A percentile compares a stretch with the other conserved stretches of the same genome.
Conservation (phyloP, 163 green algal species). For the Prototheca wickerhamii region DNA sequence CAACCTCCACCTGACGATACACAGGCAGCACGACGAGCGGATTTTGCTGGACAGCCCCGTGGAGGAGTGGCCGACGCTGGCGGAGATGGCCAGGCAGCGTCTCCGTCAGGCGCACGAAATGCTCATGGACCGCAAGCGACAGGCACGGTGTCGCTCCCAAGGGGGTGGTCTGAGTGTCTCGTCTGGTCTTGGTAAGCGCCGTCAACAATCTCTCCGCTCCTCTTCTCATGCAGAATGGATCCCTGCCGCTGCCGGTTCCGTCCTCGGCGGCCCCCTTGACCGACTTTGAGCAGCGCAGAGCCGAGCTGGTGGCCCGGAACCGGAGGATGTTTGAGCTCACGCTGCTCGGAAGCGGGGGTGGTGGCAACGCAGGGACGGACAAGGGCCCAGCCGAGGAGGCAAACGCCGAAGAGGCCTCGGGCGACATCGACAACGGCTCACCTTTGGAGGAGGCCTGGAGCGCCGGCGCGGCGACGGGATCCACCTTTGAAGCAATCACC, state of each 20-base stretch:
- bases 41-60: constrained; percentile 16
- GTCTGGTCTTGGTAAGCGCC: not conserved
- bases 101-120: constrained; percentile 11
- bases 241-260: not conserved
- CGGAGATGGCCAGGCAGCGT: constrained; percentile 1
- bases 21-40: constrained; percentile 38
- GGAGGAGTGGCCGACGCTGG: constrained; percentile 25
- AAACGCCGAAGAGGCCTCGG: too few relatives aligned
- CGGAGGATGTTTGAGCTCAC: not conserved
- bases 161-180: not conserved
- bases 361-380: too few relatives aligned
- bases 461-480: too few relatives aligned
- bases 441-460: too few relatives aligned
- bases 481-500: too few relatives aligned
- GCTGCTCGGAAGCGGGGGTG: not conserved
- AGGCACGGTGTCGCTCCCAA: too few relatives aligned
- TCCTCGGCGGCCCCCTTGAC: not conserved
- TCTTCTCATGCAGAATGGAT: not conserved
- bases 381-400: too few relatives aligned
- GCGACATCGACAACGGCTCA: too few relatives aligned
- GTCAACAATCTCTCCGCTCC: not conserved
- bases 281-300: constrained; percentile 4
- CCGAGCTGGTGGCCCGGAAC: constrained; percentile 2
- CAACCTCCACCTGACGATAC: too few relatives aligned
- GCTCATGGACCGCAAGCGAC: constrained; percentile 7